Percentiles rank a stretch among this genome's conserved stretches.
These are phyloP conservation scores for Aspergillus avenaceus DNA, from an alignment of 495 filamentous ascomycete species.

Conservation along the genomic window DNA sequence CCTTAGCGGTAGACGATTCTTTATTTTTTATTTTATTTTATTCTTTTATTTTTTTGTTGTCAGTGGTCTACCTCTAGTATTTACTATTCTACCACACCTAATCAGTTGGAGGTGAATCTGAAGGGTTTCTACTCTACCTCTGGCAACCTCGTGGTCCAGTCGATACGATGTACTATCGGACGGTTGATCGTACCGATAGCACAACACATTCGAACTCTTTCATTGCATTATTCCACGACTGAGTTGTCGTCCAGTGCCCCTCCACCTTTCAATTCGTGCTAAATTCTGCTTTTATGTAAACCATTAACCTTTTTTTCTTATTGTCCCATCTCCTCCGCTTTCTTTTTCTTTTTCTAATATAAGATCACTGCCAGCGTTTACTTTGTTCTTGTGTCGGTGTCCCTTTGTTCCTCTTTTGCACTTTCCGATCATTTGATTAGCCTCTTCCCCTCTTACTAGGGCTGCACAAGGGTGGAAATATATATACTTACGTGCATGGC, in stretches of 20 bases:
- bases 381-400: background rate
- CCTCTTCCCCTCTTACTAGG: background rate
- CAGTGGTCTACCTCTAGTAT: background rate
- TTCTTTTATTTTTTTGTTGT: background rate
- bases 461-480: background rate
- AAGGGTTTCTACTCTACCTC: background rate
- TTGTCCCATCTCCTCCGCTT: background rate
- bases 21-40: background rate
- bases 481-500: constrained; percentile 14
- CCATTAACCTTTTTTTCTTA: constrained; percentile 2
- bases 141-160: background rate
- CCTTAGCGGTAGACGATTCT: no score
- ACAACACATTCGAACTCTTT: constrained; percentile 10
- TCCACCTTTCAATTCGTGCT: constrained; percentile 3
- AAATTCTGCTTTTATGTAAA: constrained; percentile 2
- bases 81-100: background rate
- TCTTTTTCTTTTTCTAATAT: background rate
- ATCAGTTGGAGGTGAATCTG: background rate
- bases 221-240: constrained; percentile 14
- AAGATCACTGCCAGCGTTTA: background rate
- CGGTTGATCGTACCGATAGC: constrained; percentile 15
- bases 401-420: background rate
- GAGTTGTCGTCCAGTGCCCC: constrained; percentile 17
- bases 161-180: constrained; percentile 12
- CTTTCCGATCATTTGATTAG: no score